Conservation (phyloP, 306 rosid species). For the Gynostemma pentaphyllum region DNA sequence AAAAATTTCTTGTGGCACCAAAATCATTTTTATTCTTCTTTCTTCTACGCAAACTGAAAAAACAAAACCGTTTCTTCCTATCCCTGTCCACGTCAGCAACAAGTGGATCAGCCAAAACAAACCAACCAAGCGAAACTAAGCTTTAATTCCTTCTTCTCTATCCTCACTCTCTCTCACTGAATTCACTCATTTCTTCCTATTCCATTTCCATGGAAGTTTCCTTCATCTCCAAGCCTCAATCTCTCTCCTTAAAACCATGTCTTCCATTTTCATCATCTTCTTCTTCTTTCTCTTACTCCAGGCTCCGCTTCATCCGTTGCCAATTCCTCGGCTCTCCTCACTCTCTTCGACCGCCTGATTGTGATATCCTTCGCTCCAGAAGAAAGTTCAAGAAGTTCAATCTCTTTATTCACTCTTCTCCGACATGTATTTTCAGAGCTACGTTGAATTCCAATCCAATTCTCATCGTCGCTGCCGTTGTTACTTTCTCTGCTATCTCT, state of each 20-base stretch:
- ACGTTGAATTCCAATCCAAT: conserved; percentile 37
- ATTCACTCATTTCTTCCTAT: no score
- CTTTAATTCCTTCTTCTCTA: conserved; percentile 24
- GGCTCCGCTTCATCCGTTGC: conserved; percentile 31
- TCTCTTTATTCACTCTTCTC: conserved; percentile 24
- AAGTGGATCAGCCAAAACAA: conserved; percentile 5
- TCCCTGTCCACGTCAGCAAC: conserved; percentile 11
- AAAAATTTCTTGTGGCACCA: background rate
- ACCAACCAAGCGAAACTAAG: conserved; percentile 10
- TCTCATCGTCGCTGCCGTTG: conserved; percentile 37
- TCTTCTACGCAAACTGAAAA: no score
- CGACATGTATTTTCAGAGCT: conserved; percentile 46
- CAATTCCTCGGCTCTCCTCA: conserved; percentile 46
- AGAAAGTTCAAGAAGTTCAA: conserved; percentile 8
- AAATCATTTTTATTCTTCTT: background rate
- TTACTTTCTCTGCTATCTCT: conserved; percentile 65
- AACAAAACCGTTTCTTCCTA: background rate
- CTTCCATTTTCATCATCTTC: conserved; percentile 12
- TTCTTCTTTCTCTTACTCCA: conserved; percentile 19
- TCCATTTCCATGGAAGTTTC: conserved; percentile 38
- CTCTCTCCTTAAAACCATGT: conserved; percentile 26
- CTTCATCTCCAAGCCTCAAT: conserved; percentile 36
- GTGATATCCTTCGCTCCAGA: conserved; percentile 32
- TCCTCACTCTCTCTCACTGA: conserved; percentile 20
- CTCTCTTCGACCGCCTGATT: conserved; percentile 34